Evolutionary conservation across 345 rosid species (phyloP).

Genomic region (Capsella bursapastoris): DNA sequence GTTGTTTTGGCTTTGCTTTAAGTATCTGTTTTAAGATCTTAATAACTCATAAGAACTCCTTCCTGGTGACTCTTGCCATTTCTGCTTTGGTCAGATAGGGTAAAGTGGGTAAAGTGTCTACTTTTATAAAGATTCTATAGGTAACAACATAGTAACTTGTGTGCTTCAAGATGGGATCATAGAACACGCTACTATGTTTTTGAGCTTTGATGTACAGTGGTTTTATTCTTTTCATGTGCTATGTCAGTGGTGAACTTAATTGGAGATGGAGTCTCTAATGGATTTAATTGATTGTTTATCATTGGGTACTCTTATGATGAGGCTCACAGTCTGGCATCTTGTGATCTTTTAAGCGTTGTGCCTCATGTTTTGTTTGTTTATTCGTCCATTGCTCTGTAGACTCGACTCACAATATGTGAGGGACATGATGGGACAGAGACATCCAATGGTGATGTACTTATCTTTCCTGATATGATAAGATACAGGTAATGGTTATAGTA

Average conservation of each 20-base stretch:
- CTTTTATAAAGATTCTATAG: constrained; percentile 17
- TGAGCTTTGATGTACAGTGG: neutral
- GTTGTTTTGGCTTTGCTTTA: constrained; percentile 12
- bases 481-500: constrained; percentile 62
- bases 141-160: constrained; percentile 5
- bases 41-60: neutral
- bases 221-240: neutral
- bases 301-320: neutral
- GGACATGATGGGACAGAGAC: constrained; percentile 99
- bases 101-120: neutral
- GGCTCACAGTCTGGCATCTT: constrained; percentile 1
- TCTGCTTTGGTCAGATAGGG: constrained; percentile 15
- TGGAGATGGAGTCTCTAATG: constrained; percentile 14
- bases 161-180: constrained; percentile 9
- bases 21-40: constrained; percentile 7
- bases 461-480: constrained; percentile 98
- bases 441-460: constrained; percentile 94
- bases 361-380: constrained; percentile 8
- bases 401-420: constrained; percentile 89
- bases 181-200: neutral
- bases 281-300: constrained; percentile 1
- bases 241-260: neutral
- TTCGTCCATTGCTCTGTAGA: constrained; percentile 49
- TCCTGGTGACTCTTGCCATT: constrained; percentile 16
- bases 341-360: neutral